phyloP scores from a whole-genome alignment of 176 grass and related monocot species.

The Poa pratensis region DNA sequence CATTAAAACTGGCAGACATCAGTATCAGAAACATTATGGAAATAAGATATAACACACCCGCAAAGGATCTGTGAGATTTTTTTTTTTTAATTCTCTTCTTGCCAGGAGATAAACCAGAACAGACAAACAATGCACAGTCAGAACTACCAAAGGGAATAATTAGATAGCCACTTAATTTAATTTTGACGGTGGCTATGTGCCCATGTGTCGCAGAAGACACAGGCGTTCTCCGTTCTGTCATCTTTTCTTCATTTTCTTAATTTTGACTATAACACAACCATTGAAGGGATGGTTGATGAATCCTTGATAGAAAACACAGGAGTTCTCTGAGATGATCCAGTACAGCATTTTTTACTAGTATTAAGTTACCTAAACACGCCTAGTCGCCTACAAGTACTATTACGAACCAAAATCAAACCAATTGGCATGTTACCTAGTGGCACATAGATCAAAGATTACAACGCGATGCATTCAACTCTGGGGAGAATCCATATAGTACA shows the following conservation, averaged over 20 bases:
- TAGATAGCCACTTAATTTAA: constrained; percentile 12
- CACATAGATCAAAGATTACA: neutral
- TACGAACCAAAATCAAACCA: neutral
- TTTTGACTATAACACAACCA: neutral
- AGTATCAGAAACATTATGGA: neutral
- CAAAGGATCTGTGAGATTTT: constrained; percentile 1
- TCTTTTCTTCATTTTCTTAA: neutral
- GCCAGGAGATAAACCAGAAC: neutral
- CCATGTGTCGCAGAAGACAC: neutral
- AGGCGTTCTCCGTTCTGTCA: neutral
- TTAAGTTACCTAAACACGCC: neutral
- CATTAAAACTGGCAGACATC: neutral
- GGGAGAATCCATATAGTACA: neutral
- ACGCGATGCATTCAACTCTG: neutral
- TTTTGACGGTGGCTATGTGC: neutral
- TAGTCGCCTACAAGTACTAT: neutral
- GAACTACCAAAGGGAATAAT: neutral
- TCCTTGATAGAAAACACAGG: neutral
- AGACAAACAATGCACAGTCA: neutral
- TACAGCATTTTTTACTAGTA: neutral
- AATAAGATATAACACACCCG: neutral
- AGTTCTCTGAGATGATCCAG: neutral
- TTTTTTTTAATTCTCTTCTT: neutral
- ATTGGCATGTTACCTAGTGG: neutral
- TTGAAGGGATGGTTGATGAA: neutral